Evolutionary conservation across 257 asterid species (phyloP), one percentile per base, ranked within the genome.

Genomic region (Primulina tabacum): DNA sequence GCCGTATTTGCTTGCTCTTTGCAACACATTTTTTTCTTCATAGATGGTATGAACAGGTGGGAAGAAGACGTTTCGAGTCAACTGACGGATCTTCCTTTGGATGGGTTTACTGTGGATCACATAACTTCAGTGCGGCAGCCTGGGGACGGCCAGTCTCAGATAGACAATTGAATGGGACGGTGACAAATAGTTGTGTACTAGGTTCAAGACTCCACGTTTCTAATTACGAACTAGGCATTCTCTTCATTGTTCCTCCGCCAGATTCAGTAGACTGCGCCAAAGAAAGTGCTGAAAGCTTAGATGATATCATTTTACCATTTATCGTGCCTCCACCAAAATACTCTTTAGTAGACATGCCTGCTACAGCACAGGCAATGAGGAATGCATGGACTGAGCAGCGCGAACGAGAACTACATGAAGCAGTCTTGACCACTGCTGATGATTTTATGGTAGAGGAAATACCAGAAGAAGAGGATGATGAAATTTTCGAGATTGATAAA

Each of bases 41-140:
- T 75, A 56, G 60, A 64, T 80, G 82, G 58, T 75, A 33, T 75
- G 75, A 76, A 77, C 90, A 92, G 96, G 98, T 92, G 67, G 98
- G 92, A 17, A 82, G 86, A 75, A 80, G 95, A 73, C 80, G 90
- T 68, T 92, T 92, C 70, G 71, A 75, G 68, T 77, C 82, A 8
- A 81, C 65, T 59, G 87, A 79, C 10, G 83, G 80, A 16, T 78
- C 90, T 14, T 81, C 96, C 64, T 89, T 81, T 1, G 98, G 98
- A 30, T 92, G 96, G 96, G 96, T 89, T 72, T 92, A 89, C 61
- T 78, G 82, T 26, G 98, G 98, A 30, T 92, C 98, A 1, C 96
- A 89, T 81, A 92, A 89, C 81, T 89, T 89, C 81, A 92, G 96
- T 64, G 96, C 96, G 68, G 98, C 98, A 20, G 96, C 96, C 58